These are phyloP conservation scores for Colletotrichum abscissum DNA, from an alignment of 2,329 filamentous ascomycete species.

Conservation along the genomic window DNA sequence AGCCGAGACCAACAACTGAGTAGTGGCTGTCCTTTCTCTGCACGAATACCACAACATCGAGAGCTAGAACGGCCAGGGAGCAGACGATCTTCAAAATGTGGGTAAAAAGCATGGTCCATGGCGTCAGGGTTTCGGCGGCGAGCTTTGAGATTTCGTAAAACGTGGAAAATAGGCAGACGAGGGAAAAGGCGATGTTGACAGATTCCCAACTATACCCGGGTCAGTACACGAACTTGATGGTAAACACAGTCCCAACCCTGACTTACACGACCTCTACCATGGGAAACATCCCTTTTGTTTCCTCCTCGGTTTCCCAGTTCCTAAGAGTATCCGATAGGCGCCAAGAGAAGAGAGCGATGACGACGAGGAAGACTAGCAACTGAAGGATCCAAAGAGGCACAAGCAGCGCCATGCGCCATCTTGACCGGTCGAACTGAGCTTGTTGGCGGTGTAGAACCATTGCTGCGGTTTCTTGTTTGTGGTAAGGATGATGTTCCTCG, in stretches of 20 bases:
- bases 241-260: too few species aligned
- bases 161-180: constrained; percentile 58
- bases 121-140: constrained; percentile 62
- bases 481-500: background rate
- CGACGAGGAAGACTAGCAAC: constrained; percentile 54
- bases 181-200: constrained; percentile 62
- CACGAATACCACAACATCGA: constrained; percentile 64
- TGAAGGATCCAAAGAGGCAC: constrained; percentile 63
- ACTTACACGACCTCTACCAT: constrained; percentile 64
- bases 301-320: constrained; percentile 53
- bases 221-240: constrained; percentile 13
- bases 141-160: constrained; percentile 59
- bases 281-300: constrained; percentile 50
- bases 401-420: constrained; percentile 61
- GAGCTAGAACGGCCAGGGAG: constrained; percentile 57
- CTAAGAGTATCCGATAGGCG: constrained; percentile 60
- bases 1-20: constrained; percentile 58
- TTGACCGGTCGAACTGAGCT: constrained; percentile 62
- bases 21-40: constrained; percentile 57
- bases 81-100: constrained; percentile 62
- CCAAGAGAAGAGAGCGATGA: constrained; percentile 65
- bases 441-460: constrained; percentile 61
- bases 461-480: constrained; percentile 33
- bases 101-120: constrained; percentile 64
- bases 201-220: constrained; percentile 60